Conservation (phyloP, 352 stramenopile species). For the Pythium guiyangense region DNA sequence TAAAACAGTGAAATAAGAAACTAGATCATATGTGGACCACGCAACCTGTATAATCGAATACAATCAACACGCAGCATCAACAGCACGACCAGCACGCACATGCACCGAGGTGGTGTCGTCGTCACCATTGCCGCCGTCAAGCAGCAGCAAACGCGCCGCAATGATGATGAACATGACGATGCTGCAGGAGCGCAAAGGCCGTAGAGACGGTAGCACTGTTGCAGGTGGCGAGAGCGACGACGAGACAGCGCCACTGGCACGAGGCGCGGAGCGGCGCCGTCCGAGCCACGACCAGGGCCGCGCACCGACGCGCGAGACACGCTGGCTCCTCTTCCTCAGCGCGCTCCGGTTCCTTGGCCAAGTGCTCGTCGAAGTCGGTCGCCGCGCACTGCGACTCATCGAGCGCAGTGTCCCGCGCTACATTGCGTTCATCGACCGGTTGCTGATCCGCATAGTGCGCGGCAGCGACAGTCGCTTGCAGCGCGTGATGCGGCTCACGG, state of each 20-base stretch:
- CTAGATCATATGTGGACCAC: too few species aligned
- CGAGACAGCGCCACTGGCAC: constrained; percentile 37
- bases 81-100: too few species aligned
- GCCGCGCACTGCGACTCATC: constrained; percentile 35
- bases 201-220: constrained; percentile 2
- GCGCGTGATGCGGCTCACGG: constrained; percentile 27
- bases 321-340: constrained; percentile 33
- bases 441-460: constrained; percentile 40
- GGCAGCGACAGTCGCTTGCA: constrained; percentile 29
- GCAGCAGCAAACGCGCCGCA: too few species aligned
- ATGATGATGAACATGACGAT: constrained; percentile 17
- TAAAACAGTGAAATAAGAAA: too few species aligned
- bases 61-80: too few species aligned
- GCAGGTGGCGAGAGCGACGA: constrained; percentile 22
- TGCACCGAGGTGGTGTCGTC: too few species aligned
- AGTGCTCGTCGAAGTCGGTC: constrained; percentile 44
- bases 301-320: constrained; percentile 15
- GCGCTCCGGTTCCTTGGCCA: constrained; percentile 41
- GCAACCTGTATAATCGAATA: too few species aligned
- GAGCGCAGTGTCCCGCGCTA: constrained; percentile 46
- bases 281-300: constrained; percentile 17
- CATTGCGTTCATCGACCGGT: constrained; percentile 43
- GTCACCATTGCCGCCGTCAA: too few species aligned
- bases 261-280: constrained; percentile 26
- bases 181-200: constrained; percentile 13